Base-by-base conservation (phyloP, 108 stramenopile genomes). In the Fragilariopsis cylindrus region DNA sequence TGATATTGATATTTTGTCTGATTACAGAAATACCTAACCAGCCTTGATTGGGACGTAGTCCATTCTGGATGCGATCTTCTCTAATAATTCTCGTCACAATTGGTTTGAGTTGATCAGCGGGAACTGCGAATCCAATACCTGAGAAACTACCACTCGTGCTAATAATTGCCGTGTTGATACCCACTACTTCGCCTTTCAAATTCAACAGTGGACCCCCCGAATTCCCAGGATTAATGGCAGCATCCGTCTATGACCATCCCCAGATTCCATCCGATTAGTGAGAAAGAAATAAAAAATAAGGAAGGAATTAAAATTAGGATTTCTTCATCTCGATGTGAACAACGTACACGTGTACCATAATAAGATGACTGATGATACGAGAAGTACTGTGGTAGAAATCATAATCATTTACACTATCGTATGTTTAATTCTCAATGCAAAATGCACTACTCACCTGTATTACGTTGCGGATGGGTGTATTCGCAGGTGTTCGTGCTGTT, bases 171-270 rank as follows among this genome's bases (percentile, higher is more conserved):
- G 90, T 94, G 74, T 98, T 98, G 81, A 98, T 93, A 49, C 97
- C 97, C 30, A 96, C 84, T 8, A 96, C 85, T 70, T 88, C 72
- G 5, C 97, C 97, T 21, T 73, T 75, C 8, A 87, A 71, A 66
- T 96, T 90, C 55, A 98, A 75, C 3, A 96, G 81, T 4, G 97
- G 96, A 0, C 97, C 97, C 55, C 97, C 97, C n/a, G 81, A 84
- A 70, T 96, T 97, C 21, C 93, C 97, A 41, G 97, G 97, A 71
- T 98, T 98, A 64, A 98, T 98, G 57, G 96, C 91, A 7, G 94
- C 92, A 80, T 98, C 97, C 5, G 94, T 97, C 75, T 30, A 30
- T 30, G 30, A 30, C 30, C 30, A 30, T 30, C 30, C 30, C 30
- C 30, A 30, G 1, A 30, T 30, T 30, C 30, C 30, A 30, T 30